Percentiles rank a stretch among this genome's conserved stretches.
Conservation (phyloP, 257 asterid genomes). For the Gardenia jasminoides region DNA sequence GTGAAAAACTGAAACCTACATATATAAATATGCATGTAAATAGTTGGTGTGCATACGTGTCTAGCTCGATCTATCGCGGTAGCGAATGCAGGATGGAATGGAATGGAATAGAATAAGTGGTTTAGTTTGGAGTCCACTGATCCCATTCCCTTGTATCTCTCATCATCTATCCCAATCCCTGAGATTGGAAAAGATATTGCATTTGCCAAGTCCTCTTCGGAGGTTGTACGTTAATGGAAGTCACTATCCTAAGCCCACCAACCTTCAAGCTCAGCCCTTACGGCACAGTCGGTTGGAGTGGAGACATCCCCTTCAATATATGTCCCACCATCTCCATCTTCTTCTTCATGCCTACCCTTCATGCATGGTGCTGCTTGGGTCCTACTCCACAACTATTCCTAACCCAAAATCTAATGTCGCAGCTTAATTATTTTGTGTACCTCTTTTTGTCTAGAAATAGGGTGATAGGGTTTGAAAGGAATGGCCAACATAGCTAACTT, state of each 20-base stretch:
- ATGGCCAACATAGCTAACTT: background rate
- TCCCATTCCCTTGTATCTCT: conserved; percentile 5
- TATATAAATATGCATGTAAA: conserved; percentile 6
- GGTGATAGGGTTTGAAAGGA: background rate
- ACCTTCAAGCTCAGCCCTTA: conserved; percentile 20
- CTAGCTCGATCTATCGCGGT: background rate
- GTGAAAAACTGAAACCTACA: background rate
- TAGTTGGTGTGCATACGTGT: background rate
- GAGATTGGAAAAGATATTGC: conserved; percentile 33
- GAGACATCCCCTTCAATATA: conserved; percentile 31
- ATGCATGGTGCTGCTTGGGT: conserved; percentile 13
- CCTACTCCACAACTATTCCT: background rate
- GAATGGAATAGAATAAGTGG: background rate
- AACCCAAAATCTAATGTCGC: background rate
- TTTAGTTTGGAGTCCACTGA: background rate
- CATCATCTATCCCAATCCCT: conserved; percentile 24
- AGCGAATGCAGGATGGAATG: background rate
- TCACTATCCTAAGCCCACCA: conserved; percentile 33
- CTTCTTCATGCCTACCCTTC: background rate
- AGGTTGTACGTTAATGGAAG: conserved; percentile 27
- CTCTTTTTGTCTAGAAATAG: no score
- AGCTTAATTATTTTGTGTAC: background rate
- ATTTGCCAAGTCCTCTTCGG: conserved; percentile 20
- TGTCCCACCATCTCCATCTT: conserved; percentile 8
- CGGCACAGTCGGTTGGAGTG: conserved; percentile 35